These are phyloP conservation scores for Polytrichum commune DNA, from an alignment of 225 moss, liverwort and hornwort genomes.

Conservation along the genomic window DNA sequence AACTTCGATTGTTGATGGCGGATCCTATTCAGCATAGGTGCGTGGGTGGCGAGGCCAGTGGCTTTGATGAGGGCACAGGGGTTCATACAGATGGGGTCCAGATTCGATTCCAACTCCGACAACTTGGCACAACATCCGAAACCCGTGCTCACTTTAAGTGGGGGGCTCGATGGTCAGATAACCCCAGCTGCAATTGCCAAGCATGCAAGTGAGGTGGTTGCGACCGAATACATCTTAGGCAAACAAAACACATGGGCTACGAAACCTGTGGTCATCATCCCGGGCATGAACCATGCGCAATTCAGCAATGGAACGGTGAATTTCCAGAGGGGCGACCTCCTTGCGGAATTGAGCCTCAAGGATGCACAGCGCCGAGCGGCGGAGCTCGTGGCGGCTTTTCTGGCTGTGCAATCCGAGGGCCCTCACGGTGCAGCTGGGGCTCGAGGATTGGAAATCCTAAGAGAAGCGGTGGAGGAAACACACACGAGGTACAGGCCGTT, in stretches of 20 bases:
- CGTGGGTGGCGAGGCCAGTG: constrained; percentile 23
- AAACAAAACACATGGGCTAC: constrained; percentile 34
- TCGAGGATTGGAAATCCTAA: constrained; percentile 25
- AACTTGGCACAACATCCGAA: constrained; percentile 56
- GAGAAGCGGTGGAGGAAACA: constrained; percentile 34
- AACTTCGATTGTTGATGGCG: too few species aligned
- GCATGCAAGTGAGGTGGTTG: constrained; percentile 31
- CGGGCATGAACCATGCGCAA: constrained; percentile 69
- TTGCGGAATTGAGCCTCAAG: constrained; percentile 16
- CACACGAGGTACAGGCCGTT: constrained; percentile 31
- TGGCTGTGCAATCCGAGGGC: constrained; percentile 40
- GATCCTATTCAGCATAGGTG: constrained; percentile 41
- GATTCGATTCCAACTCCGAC: constrained; percentile 14
- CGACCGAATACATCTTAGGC: constrained; percentile 31
- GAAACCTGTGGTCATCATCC: constrained; percentile 66
- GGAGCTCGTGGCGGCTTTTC: constrained; percentile 45
- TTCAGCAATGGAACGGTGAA: constrained; percentile 37
- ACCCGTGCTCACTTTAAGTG: constrained; percentile 60
- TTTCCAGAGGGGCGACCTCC: constrained; percentile 31
- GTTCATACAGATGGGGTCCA: constrained; percentile 47
- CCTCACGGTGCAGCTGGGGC: constrained; percentile 2
- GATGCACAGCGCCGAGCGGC: constrained; percentile 31
- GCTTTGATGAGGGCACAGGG: constrained; percentile 53
- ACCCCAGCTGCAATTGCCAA: constrained; percentile 21
- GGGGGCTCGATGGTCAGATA: constrained; percentile 53